These are phyloP conservation scores for Diplodia mutila DNA, from an alignment of 2,329 filamentous ascomycete genomes.

Conservation along the genomic window DNA sequence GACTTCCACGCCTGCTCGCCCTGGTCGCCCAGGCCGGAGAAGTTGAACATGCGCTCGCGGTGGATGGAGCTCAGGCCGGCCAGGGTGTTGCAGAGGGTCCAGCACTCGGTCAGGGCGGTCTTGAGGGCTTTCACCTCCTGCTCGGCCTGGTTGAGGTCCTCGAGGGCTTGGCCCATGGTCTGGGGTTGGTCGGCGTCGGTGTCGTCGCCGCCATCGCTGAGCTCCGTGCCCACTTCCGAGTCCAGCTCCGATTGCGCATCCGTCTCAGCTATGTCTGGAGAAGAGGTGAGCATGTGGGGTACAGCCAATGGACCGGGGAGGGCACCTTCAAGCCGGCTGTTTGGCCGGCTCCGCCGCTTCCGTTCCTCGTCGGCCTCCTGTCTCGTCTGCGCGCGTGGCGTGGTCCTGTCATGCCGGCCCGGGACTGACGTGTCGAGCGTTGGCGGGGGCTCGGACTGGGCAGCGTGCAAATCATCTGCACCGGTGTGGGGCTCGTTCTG, in stretches of 20 bases:
- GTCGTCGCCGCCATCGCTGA: conserved; percentile 19
- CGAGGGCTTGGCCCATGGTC: conserved; percentile 56
- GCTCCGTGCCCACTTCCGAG: conserved; percentile 29
- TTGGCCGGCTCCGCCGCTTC: conserved; percentile 61
- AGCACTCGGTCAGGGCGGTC: conserved; percentile 82
- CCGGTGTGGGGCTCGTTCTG: not conserved
- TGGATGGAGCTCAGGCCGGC: conserved; percentile 84
- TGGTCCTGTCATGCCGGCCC: conserved; percentile 69
- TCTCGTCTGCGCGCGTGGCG: conserved; percentile 81
- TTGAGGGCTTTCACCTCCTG: conserved; percentile 70
- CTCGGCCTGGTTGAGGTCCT: conserved; percentile 61
- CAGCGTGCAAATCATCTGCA: conserved; percentile 3
- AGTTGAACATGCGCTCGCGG: conserved; percentile 76
- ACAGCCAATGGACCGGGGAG: not conserved
- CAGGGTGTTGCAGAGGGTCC: conserved; percentile 90
- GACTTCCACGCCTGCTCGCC: conserved; percentile 91
- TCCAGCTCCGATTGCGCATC: conserved; percentile 33
- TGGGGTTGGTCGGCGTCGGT: conserved; percentile 40
- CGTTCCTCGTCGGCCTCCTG: conserved; percentile 69
- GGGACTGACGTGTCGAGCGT: conserved; percentile 76
- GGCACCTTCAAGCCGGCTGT: conserved; percentile 76
- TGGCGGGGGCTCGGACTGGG: conserved; percentile 29
- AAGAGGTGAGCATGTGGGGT: conserved; percentile 8
- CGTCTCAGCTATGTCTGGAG: conserved; percentile 50
- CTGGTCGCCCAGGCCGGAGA: conserved; percentile 71